phyloP scores from a whole-genome alignment of 768 basidiomycete genomes.

The Phanerodontia chrysosporium region DNA sequence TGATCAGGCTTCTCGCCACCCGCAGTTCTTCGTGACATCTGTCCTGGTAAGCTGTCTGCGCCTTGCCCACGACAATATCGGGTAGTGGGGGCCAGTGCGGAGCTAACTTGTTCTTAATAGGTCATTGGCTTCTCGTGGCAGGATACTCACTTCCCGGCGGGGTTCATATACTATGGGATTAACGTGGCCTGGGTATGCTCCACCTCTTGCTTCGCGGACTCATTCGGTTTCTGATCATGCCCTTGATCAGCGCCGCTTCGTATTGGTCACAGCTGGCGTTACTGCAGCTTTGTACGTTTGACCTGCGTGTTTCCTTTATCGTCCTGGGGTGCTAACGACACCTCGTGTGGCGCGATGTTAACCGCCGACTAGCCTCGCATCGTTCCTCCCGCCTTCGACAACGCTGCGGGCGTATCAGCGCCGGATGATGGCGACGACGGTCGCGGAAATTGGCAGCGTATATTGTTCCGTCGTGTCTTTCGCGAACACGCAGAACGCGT shows the following conservation, averaged over 20 bases:
- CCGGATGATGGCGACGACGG: constrained; percentile 60
- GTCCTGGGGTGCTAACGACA: neutral
- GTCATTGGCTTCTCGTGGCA: constrained; percentile 74
- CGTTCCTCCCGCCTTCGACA: constrained; percentile 68
- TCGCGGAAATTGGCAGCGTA: constrained; percentile 60
- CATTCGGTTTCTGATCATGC: neutral
- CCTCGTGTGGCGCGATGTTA: neutral
- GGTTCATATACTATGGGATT: constrained; percentile 54
- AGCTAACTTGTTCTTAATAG: constrained; percentile 28
- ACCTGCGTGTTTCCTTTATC: neutral
- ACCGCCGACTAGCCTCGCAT: constrained; percentile 44
- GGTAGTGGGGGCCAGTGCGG: neutral
- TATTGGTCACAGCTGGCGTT: constrained; percentile 69
- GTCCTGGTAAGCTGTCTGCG: constrained; percentile 43
- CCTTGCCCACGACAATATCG: neutral
- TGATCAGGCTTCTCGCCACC: neutral
- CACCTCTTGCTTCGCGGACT: neutral
- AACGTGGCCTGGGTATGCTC: constrained; percentile 67
- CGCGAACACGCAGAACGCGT: constrained; percentile 47
- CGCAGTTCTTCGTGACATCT: constrained; percentile 52
- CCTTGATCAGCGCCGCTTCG: constrained; percentile 50
- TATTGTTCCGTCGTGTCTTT: constrained; percentile 77
- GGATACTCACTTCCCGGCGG: constrained; percentile 43
- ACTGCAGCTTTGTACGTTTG: constrained; percentile 65
- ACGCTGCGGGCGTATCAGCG: constrained; percentile 76